Evolutionary conservation across 108 stramenopile genomes (phyloP).

Genomic region (Heterococcus sp.): DNA sequence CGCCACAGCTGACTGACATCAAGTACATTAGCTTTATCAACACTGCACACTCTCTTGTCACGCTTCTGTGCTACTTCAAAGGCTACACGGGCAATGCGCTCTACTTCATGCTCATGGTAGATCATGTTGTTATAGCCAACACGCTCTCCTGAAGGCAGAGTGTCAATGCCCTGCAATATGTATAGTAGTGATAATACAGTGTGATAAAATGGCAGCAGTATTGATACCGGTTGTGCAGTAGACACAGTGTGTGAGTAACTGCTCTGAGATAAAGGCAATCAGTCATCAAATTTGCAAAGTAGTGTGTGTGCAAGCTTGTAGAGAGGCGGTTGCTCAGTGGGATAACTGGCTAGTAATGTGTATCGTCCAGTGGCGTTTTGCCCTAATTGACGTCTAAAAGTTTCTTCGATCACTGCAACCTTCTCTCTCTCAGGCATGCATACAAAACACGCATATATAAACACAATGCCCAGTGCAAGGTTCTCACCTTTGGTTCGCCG

Average conservation of each 20-base stretch:
- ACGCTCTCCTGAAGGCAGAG: conserved; percentile 52
- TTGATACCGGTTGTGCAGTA: background rate
- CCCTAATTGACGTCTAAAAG: background rate
- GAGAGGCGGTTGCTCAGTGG: background rate
- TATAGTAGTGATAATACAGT: background rate
- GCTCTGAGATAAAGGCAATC: background rate
- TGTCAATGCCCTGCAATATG: conserved; percentile 21
- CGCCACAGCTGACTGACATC: conserved; percentile 96
- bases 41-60: conserved; percentile 81
- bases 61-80: conserved; percentile 88
- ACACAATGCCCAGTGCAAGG: background rate
- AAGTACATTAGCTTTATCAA: conserved; percentile 99
- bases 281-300: background rate
- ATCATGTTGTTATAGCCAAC: conserved; percentile 98
- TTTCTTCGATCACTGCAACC: background rate
- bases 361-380: background rate
- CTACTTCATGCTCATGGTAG: conserved; percentile 87
- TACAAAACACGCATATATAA: background rate
- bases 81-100: conserved; percentile 53
- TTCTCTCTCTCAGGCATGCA: background rate
- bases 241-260: background rate
- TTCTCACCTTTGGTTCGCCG: conserved; percentile 85
- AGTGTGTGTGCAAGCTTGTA: conserved; percentile 63
- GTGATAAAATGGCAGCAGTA: background rate
- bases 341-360: background rate